phyloP scores from a whole-genome alignment of 352 stramenopile species.

The Phytophthora citricola region DNA sequence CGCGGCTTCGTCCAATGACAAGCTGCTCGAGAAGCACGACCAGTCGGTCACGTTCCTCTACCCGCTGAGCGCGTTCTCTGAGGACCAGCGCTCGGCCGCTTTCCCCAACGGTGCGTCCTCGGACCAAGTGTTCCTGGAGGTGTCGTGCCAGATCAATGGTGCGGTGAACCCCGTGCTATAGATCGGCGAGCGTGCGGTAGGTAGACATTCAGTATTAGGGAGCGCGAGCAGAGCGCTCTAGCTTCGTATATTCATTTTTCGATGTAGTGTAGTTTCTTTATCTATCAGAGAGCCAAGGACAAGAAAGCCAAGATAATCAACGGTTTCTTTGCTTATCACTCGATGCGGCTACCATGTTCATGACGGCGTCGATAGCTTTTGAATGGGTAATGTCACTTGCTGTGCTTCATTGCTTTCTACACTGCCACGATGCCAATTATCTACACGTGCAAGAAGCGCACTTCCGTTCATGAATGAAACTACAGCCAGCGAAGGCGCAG shows the following conservation, averaged over 20 bases:
- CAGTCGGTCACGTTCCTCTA: constrained; percentile 88
- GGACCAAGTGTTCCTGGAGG: constrained; percentile 79
- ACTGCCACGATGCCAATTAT: constrained; percentile 16
- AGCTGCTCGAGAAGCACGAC: constrained; percentile 47
- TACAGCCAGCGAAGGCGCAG: constrained; percentile 11
- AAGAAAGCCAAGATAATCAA: constrained; percentile 32
- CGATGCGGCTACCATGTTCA: background rate
- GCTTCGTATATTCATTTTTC: constrained; percentile 40
- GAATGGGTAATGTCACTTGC: background rate
- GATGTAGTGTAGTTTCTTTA: constrained; percentile 40
- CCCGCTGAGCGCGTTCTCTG: constrained; percentile 79
- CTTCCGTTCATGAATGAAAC: background rate
- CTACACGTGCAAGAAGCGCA: background rate
- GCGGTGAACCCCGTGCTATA: constrained; percentile 37
- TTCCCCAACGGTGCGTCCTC: constrained; percentile 32
- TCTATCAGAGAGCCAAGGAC: constrained; percentile 35
- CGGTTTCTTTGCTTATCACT: constrained; percentile 26
- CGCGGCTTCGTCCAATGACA: constrained; percentile 38
- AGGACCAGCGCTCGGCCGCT: constrained; percentile 50
- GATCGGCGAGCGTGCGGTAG: constrained; percentile 20
- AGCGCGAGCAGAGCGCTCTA: constrained; percentile 40
- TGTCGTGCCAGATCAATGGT: constrained; percentile 78
- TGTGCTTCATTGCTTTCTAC: constrained; percentile 14
- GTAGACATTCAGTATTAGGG: constrained; percentile 46
- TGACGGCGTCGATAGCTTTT: background rate